These are phyloP conservation scores for Phalaenopsis hybrid DNA, from an alignment of 116 monocot genomes.

Conservation along the genomic window DNA sequence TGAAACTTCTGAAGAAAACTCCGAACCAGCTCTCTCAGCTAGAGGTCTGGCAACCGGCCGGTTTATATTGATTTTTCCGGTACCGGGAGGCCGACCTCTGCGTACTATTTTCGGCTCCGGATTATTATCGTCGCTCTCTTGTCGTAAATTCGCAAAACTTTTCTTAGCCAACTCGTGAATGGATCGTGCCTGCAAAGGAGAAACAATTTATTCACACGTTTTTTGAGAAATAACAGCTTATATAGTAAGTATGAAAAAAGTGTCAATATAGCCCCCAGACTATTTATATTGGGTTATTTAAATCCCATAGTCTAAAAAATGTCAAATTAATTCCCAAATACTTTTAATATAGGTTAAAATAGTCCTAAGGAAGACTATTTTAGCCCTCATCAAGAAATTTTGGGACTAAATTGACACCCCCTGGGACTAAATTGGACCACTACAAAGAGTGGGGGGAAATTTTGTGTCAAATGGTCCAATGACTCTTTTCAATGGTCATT, in stretches of 20 bases:
- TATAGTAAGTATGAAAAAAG: neutral
- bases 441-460: too few species aligned
- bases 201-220: neutral
- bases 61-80: slow-evolving; percentile 27
- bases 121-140: slow-evolving; percentile 56
- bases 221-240: slow-evolving; percentile 1
- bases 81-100: slow-evolving; percentile 54
- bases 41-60: slow-evolving; percentile 28
- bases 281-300: too few species aligned
- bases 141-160: slow-evolving; percentile 54
- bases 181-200: slow-evolving; percentile 36
- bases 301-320: too few species aligned
- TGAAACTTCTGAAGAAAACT: slow-evolving; percentile 28
- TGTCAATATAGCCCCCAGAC: too few species aligned
- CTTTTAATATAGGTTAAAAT: too few species aligned
- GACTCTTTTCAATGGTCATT: too few species aligned
- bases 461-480: too few species aligned
- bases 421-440: too few species aligned
- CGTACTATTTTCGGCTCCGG: slow-evolving; percentile 41
- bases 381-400: too few species aligned
- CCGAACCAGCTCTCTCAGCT: slow-evolving; percentile 28
- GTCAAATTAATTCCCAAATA: too few species aligned
- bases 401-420: too few species aligned
- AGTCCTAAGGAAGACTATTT: too few species aligned
- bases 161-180: slow-evolving; percentile 73